Base-by-base conservation (phyloP, 108 stramenopile genomes). In the Parietichytrium sp. region DNA sequence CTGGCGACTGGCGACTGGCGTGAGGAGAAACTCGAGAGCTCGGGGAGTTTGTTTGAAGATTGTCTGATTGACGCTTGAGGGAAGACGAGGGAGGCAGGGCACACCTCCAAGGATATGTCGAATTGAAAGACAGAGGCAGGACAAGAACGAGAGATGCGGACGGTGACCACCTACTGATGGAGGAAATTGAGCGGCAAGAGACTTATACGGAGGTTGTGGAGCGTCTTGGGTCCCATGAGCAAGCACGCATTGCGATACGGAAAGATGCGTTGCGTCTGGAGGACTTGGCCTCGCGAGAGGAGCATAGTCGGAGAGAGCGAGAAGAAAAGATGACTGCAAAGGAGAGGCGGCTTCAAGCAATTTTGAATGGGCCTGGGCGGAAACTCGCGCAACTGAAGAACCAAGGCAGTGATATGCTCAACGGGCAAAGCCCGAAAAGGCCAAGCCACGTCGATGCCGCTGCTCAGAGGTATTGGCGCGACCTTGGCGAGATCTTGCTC, bases 141-240 rank as follows among this genome's bases (percentile, higher is more conserved):
- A n/a, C n/a, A n/a, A n/a, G n/a, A n/a, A n/a, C n/a, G n/a, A n/a
- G n/a, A n/a, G n/a, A n/a, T n/a, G n/a, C n/a, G n/a, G n/a, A n/a
- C n/a, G n/a, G n/a, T n/a, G n/a, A n/a, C n/a, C n/a, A n/a, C n/a
- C n/a, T n/a, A n/a, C n/a, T n/a, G n/a, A n/a, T n/a, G n/a, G n/a
- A n/a, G n/a, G n/a, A n/a, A n/a, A n/a, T n/a, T n/a, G n/a, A n/a
- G n/a, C n/a, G n/a, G n/a, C n/a, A n/a, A n/a, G 61, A 72, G 2
- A 72, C 61, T 12, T 72, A 72, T 72, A 1, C 38, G 2, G 61
- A 72, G 42, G 61, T 42, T 13, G 36, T 45, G 23, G 10, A 12
- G 20, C 29, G 61, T 12, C 61, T 72, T 1, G 61, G 61, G 61
- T 72, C 61, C 20, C 61, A 72, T 27, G 61, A 13, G 10, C 61